A percentile compares a stretch with the other conserved stretches of the same genome.
phyloP scores from a whole-genome alignment of 306 rosid genomes.

The Corylus americana region DNA sequence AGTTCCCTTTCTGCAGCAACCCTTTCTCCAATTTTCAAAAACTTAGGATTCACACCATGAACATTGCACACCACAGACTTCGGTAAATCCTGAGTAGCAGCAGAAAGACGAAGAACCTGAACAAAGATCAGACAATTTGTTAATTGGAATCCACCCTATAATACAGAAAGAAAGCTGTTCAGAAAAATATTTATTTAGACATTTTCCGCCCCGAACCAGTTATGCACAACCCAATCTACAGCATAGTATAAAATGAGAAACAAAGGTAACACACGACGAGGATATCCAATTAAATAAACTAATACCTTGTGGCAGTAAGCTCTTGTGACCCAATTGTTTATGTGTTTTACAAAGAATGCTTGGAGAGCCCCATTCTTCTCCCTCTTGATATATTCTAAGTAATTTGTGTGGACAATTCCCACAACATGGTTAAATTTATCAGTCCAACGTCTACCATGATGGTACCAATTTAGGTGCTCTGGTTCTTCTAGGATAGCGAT shows the following conservation, averaged over 20 bases:
- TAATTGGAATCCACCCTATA: background rate
- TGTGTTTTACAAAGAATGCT: slow-evolving; percentile 92
- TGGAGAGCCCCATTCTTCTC: slow-evolving; percentile 95
- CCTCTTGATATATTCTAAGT: slow-evolving; percentile 91
- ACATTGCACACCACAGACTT: slow-evolving; percentile 91
- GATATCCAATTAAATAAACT: background rate
- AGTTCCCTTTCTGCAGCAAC: slow-evolving; percentile 72
- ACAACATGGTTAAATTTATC: slow-evolving; percentile 97
- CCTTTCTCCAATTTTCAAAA: slow-evolving; percentile 84
- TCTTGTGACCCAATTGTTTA: slow-evolving; percentile 91
- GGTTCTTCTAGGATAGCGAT: slow-evolving; percentile 97
- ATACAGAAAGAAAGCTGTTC: background rate
- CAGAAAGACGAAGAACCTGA: slow-evolving; percentile 97
- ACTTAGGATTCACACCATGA: slow-evolving; percentile 98
- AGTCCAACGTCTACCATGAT: slow-evolving; percentile 94
- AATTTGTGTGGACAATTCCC: slow-evolving; percentile 95
- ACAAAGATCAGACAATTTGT: slow-evolving; percentile 28
- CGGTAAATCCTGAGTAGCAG: slow-evolving; percentile 94
- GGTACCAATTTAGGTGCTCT: slow-evolving; percentile 97
- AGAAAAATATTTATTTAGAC: background rate
- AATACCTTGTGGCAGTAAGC: slow-evolving; percentile 88
- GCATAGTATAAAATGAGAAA: background rate
- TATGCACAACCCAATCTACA: background rate
- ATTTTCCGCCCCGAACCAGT: background rate
- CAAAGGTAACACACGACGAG: background rate